Conservation (phyloP, 1,284 basidiomycete genomes). For the Gomphus sp. region DNA sequence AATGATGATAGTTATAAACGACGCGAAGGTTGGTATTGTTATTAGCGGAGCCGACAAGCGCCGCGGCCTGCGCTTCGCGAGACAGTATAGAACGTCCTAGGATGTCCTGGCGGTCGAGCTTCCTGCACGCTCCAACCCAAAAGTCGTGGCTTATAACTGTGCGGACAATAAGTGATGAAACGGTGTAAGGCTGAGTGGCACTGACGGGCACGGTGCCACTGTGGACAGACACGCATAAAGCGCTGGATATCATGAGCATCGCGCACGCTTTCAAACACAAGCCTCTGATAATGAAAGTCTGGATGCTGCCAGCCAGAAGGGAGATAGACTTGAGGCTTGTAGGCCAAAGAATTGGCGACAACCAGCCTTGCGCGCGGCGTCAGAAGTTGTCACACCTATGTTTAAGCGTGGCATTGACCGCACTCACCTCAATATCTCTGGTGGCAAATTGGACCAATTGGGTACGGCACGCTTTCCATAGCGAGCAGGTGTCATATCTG, state of each 20-base stretch:
- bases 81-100: neutral
- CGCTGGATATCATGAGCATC: slow-evolving; percentile 51
- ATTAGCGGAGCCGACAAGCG: neutral
- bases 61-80: neutral
- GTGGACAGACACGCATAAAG: slow-evolving; percentile 43
- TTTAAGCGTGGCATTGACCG: slow-evolving; percentile 7
- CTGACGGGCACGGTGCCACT: slow-evolving; percentile 38
- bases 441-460: slow-evolving; percentile 57
- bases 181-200: slow-evolving; percentile 13
- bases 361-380: slow-evolving; percentile 8
- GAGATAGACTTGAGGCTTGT: slow-evolving; percentile 3
- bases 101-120: slow-evolving; percentile 6
- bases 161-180: neutral
- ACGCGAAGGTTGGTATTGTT: slow-evolving; percentile 15
- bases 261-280: slow-evolving; percentile 43
- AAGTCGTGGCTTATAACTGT: slow-evolving; percentile 7
- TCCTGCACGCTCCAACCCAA: slow-evolving; percentile 6
- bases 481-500: slow-evolving; percentile 5
- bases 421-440: slow-evolving; percentile 58
- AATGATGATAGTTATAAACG: slow-evolving; percentile 29
- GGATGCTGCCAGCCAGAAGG: slow-evolving; percentile 7
- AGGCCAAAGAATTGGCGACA: slow-evolving; percentile 10
- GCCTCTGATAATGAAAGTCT: slow-evolving; percentile 22
- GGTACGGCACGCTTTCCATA: slow-evolving; percentile 9
- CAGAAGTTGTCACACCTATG: slow-evolving; percentile 7